These are phyloP conservation scores for Metschnikowia borealis DNA, from an alignment of 805 yeast genomes.

Conservation along the genomic window DNA sequence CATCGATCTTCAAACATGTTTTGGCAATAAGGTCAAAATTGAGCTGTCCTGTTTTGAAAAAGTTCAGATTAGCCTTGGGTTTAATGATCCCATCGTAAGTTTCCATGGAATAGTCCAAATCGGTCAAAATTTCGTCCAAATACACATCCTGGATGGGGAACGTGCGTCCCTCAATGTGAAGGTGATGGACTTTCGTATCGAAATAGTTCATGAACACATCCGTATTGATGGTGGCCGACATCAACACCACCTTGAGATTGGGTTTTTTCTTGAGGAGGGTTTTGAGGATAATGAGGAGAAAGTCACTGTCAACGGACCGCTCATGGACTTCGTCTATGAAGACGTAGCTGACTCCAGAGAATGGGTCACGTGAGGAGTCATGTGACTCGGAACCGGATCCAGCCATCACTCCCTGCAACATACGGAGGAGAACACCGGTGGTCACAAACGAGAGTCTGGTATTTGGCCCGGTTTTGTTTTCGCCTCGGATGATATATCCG, in stretches of 20 bases:
- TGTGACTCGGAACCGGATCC: background rate
- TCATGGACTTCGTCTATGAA: constrained; percentile 97
- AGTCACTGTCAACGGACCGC: constrained; percentile 86
- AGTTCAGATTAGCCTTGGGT: constrained; percentile 64
- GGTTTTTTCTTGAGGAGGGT: constrained; percentile 48
- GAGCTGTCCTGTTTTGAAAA: constrained; percentile 62
- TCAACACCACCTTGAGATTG: constrained; percentile 65
- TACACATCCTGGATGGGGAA: constrained; percentile 81
- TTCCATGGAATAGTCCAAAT: constrained; percentile 52
- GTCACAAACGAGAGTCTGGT: constrained; percentile 88
- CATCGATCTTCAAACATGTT: constrained; percentile 52
- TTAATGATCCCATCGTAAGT: constrained; percentile 32
- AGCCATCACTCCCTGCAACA: constrained; percentile 58
- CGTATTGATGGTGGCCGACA: constrained; percentile 92
- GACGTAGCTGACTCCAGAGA: constrained; percentile 60
- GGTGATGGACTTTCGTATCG: constrained; percentile 47
- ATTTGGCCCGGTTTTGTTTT: constrained; percentile 52
- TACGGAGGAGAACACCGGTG: constrained; percentile 84
- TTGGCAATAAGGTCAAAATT: constrained; percentile 69
- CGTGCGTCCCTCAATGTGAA: constrained; percentile 89
- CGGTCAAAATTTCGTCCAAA: constrained; percentile 60
- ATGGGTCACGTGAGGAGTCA: constrained; percentile 12
- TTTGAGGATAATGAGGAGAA: constrained; percentile 73
- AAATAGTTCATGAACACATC: constrained; percentile 66
- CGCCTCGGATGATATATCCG: constrained; percentile 91